Percentiles rank a stretch among this genome's conserved stretches.
phyloP scores from a whole-genome alignment of 495 filamentous ascomycete species.

The Podospora sp. region DNA sequence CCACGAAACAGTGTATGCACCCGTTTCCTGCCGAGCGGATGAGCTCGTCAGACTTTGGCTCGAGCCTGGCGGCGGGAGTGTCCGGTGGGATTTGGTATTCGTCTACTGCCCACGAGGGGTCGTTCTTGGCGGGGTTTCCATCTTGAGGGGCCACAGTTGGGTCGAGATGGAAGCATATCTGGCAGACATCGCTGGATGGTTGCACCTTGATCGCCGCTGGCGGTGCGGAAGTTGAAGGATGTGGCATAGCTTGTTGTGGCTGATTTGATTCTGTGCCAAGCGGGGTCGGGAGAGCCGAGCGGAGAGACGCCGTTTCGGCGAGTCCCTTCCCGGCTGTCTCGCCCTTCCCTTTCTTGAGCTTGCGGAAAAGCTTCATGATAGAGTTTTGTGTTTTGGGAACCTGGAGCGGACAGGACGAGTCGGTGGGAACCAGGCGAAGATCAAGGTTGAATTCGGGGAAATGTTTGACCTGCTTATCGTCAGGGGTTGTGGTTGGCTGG shows the following conservation, averaged over 20 bases:
- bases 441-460: too few species aligned
- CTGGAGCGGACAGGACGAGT: too few species aligned
- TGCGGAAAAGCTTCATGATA: background rate
- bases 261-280: too few species aligned
- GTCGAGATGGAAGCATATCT: slow-evolving; percentile 7
- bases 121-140: background rate
- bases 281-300: background rate
- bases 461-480: too few species aligned
- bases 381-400: too few species aligned
- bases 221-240: background rate
- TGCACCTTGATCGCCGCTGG: background rate
- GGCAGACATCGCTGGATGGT: background rate
- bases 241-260: too few species aligned
- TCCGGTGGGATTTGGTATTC: background rate
- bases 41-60: slow-evolving; percentile 4
- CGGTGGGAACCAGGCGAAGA: too few species aligned
- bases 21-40: slow-evolving; percentile 1
- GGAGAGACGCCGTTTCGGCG: background rate
- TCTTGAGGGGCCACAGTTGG: background rate
- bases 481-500: too few species aligned
- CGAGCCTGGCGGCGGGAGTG: background rate
- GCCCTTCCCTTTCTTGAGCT: slow-evolving; percentile 4
- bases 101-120: background rate
- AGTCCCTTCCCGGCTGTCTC: background rate
- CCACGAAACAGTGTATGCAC: slow-evolving; percentile 15